Evolutionary conservation across 2,329 filamentous ascomycete species (phyloP).

Genomic region (Colletotrichum horii): DNA sequence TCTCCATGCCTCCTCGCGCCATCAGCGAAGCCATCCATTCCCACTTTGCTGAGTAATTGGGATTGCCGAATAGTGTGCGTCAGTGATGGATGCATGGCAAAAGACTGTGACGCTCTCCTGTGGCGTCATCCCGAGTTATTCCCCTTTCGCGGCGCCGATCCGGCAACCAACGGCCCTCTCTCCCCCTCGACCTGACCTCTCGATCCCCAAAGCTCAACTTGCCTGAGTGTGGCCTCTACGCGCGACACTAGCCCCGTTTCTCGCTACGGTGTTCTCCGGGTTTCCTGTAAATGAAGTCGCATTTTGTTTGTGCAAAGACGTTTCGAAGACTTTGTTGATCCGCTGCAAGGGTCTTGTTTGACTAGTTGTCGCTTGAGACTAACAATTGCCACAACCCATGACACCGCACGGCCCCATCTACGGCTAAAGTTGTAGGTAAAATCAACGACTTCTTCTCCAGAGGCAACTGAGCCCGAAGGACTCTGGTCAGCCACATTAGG

Average conservation of each 20-base stretch:
- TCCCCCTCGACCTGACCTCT: not conserved
- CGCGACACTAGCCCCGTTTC: not conserved
- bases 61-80: not conserved
- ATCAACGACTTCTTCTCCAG: not conserved
- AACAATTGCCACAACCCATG: not conserved
- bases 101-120: not conserved
- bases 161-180: not conserved
- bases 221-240: not conserved
- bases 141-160: not conserved
- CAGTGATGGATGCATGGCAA: not conserved
- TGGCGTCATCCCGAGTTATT: conserved; percentile 15
- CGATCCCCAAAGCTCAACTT: not conserved
- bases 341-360: not conserved
- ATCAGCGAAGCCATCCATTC: not conserved
- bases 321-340: not conserved
- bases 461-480: not conserved
- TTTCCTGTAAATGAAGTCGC: not conserved
- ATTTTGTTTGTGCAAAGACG: not conserved
- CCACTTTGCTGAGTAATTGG: conserved; percentile 9
- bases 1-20: not conserved
- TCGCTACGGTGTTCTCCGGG: not conserved
- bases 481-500: too few relatives aligned
- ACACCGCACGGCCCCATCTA: not conserved
- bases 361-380: not conserved
- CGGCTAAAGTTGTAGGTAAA: not conserved